Percentiles rank a stretch among this genome's conserved stretches.
Conservation (phyloP, 805 yeast genomes). For the Maudiozyma saulgeensis region DNA sequence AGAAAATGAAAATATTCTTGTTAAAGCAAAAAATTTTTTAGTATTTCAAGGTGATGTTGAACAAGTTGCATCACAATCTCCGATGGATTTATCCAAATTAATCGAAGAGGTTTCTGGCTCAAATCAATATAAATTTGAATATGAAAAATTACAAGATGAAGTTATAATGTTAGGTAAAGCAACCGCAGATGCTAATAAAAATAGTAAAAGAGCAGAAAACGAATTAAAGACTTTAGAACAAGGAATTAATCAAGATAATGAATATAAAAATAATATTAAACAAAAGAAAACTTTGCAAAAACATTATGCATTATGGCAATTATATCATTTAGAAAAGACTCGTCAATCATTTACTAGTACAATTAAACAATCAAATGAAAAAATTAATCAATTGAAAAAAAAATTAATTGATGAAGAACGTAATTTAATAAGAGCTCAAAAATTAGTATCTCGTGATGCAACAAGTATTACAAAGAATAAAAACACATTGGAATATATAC, state of each 20-base stretch:
- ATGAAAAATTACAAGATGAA: conserved; percentile 53
- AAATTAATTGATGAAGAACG: conserved; percentile 32
- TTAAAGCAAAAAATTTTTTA: conserved; percentile 82
- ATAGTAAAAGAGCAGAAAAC: conserved; percentile 57
- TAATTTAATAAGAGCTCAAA: conserved; percentile 30
- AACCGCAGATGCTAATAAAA: conserved; percentile 54
- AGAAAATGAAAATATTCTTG: conserved; percentile 69
- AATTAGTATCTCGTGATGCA: conserved; percentile 40
- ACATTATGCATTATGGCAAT: conserved; percentile 48
- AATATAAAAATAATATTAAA: conserved; percentile 45
- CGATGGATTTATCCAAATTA: conserved; percentile 60
- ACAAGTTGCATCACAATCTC: conserved; percentile 78
- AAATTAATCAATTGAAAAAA: conserved; percentile 26
- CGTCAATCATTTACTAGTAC: conserved; percentile 19
- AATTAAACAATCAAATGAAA: conserved; percentile 18
- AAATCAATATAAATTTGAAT: conserved; percentile 52
- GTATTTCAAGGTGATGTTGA: conserved; percentile 98
- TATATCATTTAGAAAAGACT: conserved; percentile 48
- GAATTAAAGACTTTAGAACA: conserved; percentile 73
- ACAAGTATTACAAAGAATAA: conserved; percentile 35
- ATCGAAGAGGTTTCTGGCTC: conserved; percentile 85
- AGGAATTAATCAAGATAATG: conserved; percentile 62
- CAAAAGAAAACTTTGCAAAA: conserved; percentile 41
- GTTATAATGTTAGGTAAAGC: conserved; percentile 56
- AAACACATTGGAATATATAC: conserved; percentile 27